These are phyloP conservation scores for Brassica hybrid DNA, from an alignment of 441 rosid species.

Conservation along the genomic window DNA sequence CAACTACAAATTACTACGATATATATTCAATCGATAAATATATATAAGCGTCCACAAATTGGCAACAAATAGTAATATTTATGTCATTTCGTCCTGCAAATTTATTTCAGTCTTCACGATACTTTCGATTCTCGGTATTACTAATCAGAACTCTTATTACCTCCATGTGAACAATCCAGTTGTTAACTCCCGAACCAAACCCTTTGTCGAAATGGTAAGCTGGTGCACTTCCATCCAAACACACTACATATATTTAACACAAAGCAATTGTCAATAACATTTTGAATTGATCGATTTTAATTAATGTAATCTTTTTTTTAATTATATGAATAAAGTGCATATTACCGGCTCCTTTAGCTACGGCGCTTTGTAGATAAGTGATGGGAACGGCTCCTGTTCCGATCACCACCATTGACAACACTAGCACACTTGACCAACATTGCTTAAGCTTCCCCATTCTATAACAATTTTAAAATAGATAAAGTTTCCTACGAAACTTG, in stretches of 20 bases:
- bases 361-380: slow-evolving; percentile 66
- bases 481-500: background rate
- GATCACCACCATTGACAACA: slow-evolving; percentile 32
- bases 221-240: slow-evolving; percentile 80
- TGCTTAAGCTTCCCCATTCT: slow-evolving; percentile 37
- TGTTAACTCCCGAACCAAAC: slow-evolving; percentile 64
- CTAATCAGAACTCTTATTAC: slow-evolving; percentile 40
- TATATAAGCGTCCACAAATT: background rate
- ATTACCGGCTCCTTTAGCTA: slow-evolving; percentile 86
- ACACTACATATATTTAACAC: slow-evolving; percentile 46
- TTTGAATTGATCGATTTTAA: background rate
- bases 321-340: slow-evolving; percentile 1
- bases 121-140: background rate
- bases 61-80: background rate
- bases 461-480: background rate
- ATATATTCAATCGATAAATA: background rate
- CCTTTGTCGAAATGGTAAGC: slow-evolving; percentile 74
- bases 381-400: slow-evolving; percentile 54
- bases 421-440: slow-evolving; percentile 35
- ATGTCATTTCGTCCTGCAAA: background rate
- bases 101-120: background rate
- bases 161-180: slow-evolving; percentile 77
- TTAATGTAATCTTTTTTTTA: background rate
- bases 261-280: background rate
- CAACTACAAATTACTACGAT: background rate